A percentile compares a stretch with the other conserved stretches of the same genome.
These are phyloP conservation scores for Quercus engelmannii DNA, from an alignment of 306 rosid species.

Conservation along the genomic window DNA sequence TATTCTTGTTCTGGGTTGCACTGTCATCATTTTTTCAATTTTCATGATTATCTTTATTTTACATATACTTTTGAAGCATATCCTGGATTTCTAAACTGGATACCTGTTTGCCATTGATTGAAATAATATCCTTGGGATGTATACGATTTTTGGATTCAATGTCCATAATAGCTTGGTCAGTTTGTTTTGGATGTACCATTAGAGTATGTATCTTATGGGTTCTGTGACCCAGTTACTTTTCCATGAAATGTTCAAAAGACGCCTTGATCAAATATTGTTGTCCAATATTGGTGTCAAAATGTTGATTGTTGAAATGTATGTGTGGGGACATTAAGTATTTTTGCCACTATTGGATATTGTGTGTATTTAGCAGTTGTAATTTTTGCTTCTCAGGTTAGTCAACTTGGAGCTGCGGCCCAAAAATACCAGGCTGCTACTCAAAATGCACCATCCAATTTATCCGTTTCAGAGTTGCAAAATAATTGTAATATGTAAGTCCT, in stretches of 20 bases:
- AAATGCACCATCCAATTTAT: constrained; percentile 77
- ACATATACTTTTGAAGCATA: background rate
- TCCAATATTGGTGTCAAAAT: background rate
- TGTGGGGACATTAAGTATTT: background rate
- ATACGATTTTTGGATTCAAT: background rate
- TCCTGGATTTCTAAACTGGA: background rate
- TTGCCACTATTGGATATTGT: background rate
- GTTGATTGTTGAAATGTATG: background rate
- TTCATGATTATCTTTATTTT: background rate
- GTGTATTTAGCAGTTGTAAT: constrained; percentile 9
- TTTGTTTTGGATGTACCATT: background rate
- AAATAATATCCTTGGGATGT: background rate
- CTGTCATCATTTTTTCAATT: background rate
- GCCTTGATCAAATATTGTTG: background rate
- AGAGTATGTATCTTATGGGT: background rate
- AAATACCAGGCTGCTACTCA: constrained; percentile 93
- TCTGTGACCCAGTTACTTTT: background rate
- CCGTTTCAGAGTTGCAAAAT: constrained; percentile 87
- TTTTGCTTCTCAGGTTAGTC: constrained; percentile 66
- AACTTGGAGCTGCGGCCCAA: constrained; percentile 93
- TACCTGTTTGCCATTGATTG: background rate
- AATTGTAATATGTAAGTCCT: constrained; percentile 86
- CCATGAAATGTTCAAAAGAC: background rate
- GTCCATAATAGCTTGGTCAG: background rate
- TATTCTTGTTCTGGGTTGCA: background rate